Evolutionary conservation across 352 stramenopile genomes (phyloP).

Genomic region (Pythium oligandrum): DNA sequence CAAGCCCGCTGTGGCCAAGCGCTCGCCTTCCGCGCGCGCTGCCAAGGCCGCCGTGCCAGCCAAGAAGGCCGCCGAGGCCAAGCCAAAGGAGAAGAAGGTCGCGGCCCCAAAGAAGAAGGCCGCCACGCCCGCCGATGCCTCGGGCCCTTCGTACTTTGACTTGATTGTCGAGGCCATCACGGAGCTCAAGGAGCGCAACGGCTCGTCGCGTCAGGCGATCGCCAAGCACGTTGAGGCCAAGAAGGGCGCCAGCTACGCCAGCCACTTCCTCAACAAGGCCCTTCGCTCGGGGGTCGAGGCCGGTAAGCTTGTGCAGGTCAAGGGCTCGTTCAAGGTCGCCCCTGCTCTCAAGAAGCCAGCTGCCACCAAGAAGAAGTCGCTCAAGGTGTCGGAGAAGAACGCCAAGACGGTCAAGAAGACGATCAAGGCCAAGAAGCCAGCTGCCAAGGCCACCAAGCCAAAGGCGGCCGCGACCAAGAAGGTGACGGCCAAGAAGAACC

Average conservation of each 20-base stretch:
- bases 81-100: slow-evolving; percentile 19
- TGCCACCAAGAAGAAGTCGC: slow-evolving; percentile 57
- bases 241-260: slow-evolving; percentile 68
- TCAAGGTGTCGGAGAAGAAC: slow-evolving; percentile 29
- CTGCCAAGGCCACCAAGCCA: slow-evolving; percentile 19
- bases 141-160: slow-evolving; percentile 82
- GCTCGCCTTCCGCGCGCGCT: slow-evolving; percentile 45
- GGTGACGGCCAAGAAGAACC: slow-evolving; percentile 52
- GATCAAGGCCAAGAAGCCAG: slow-evolving; percentile 28
- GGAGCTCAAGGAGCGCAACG: slow-evolving; percentile 90
- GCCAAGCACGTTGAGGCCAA: slow-evolving; percentile 86
- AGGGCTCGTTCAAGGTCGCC: slow-evolving; percentile 82
- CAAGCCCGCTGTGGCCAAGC: slow-evolving; percentile 32
- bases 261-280: slow-evolving; percentile 85
- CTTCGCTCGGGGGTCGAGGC: slow-evolving; percentile 85
- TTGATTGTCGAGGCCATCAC: slow-evolving; percentile 88
- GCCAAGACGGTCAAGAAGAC: slow-evolving; percentile 40
- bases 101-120: slow-evolving; percentile 23
- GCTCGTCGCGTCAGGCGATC: slow-evolving; percentile 89
- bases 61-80: slow-evolving; percentile 27
- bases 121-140: slow-evolving; percentile 20
- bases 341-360: slow-evolving; percentile 61
- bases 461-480: slow-evolving; percentile 47
- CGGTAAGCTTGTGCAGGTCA: slow-evolving; percentile 86
- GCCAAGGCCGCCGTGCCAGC: slow-evolving; percentile 50